Evolutionary conservation across 129 eudicot genomes (phyloP), one percentile per base, ranked within the genome.

Genomic region (carrot (Daucus carota)): DNA sequence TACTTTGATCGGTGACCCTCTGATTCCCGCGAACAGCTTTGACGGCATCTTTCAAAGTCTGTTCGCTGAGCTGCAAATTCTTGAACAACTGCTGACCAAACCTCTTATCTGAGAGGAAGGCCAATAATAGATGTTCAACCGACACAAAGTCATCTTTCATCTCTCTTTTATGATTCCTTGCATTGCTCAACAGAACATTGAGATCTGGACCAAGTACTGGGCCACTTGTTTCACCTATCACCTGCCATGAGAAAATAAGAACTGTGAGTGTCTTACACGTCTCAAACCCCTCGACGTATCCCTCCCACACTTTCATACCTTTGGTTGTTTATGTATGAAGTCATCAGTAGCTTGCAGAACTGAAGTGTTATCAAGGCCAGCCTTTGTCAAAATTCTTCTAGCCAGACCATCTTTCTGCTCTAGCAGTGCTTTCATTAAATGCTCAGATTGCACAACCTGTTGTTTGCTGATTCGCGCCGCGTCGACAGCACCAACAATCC

Each of bases 321-420:
- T 87, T 45, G 97, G 97, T 33, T 91, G 98, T 68, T 91, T 87
- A 77, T 91, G 83, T 77, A 93, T 93, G 73, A 91, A 93, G 46
- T 73, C 85, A 70, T 93, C 89, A 41, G 89, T 86, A 54, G 91
- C 92, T 82, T 93, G 91, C 74, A 93, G 78, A 80, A 91, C 96
- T 28, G 98, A 84, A 13, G 98, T 82, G 86, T 93, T 93, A 78
- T 93, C 97, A 44, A 93, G 73, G 36, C 96, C 97, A 32, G 97
- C 97, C 81, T 86, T 93, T n/a, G 98, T 87, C 36, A 93, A 89
- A 75, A 93, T 91, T 45, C 97, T 81, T 57, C 98, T 81, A 24
- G 98, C 98, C 70, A 93, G 80, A 38, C 98, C 98, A 77, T 93
- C 98, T 67, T 91, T 93, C 83, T 93, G 98, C 83, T 93, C 97